Evolutionary conservation across 352 stramenopile species (phyloP), one percentile per base, ranked within the genome.

Genomic region (Globisporangium uncinulatum): DNA sequence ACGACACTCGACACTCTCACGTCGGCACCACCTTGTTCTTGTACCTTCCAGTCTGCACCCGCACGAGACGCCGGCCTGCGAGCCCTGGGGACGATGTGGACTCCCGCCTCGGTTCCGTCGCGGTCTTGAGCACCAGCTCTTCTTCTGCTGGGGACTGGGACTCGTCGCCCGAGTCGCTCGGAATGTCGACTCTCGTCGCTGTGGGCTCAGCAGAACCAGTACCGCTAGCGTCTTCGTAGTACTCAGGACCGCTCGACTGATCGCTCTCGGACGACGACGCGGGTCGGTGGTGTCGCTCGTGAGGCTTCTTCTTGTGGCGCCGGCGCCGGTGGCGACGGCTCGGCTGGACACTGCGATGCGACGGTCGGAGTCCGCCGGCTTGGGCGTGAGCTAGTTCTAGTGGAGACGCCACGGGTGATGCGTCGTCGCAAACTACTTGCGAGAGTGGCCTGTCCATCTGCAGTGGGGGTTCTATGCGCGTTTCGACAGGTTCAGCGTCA

Each of bases 1-100:
- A 10, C 6, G 15, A 48, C 36, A 42, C 24, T 43, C 20, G 1
- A 20, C 29, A 15, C 39, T 14, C 14, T 29, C n/a, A 31, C 10
- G 59, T 66, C 10, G 59, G 59, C 19, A 61, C 48, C 9, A 66
- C 59, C 32, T 66, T 66, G 24, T 49, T 66, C 17, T 17, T 56
- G 32, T 37, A n/a, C 8, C 57, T 46, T 2, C 29, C 19, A 3
- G 52, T 43, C 13, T 61, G 50, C 20, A 57, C 9, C 3, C 41
- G 31, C 6, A 41, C 46, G 43, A 66, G 48, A 0, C 49, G 47
- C 29, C 31, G n/a, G 6, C 46, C 6, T 8, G 31, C 24, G 15
- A 56, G 19, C 24, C 19, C 32, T 14, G 34, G 34, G 34, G 49
- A 41, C n/a, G 57, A 41, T 9, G 43, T n/a, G 4, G 56, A 4